Evolutionary conservation across 306 rosid species (phyloP).

Genomic region (Fragaria vesca): DNA sequence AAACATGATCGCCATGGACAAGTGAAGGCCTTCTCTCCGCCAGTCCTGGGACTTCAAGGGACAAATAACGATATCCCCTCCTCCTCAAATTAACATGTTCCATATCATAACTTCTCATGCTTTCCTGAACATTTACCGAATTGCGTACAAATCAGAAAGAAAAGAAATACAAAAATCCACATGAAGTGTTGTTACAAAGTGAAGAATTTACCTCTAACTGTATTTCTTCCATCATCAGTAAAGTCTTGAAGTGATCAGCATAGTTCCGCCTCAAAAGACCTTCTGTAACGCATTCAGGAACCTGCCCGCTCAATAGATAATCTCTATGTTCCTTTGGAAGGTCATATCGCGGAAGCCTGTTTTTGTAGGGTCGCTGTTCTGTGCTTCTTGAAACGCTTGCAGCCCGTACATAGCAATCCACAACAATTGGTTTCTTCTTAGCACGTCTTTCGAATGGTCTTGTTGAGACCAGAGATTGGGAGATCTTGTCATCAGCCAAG

Average conservation of each 20-base stretch:
- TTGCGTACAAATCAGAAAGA: constrained; percentile 25
- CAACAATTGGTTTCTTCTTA: constrained; percentile 52
- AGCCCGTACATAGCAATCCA: constrained; percentile 33
- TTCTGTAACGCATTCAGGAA: constrained; percentile 50
- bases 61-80: constrained; percentile 44
- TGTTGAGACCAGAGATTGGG: constrained; percentile 60
- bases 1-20: constrained; percentile 72
- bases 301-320: constrained; percentile 47
- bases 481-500: constrained; percentile 77
- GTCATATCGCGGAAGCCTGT: constrained; percentile 68
- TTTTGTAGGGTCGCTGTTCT: constrained; percentile 27
- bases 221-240: constrained; percentile 85
- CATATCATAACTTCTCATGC: constrained; percentile 78
- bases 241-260: constrained; percentile 48
- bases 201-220: constrained; percentile 66
- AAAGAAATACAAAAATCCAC: neutral
- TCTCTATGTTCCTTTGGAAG: constrained; percentile 56
- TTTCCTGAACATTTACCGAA: constrained; percentile 53
- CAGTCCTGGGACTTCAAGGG: constrained; percentile 87
- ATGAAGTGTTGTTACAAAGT: constrained; percentile 3
- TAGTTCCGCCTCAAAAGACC: constrained; percentile 58
- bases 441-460: constrained; percentile 57
- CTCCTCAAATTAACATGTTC: constrained; percentile 53
- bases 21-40: constrained; percentile 96
- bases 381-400: constrained; percentile 41